Conservation (phyloP, 148 eudicot species). For the Camellia japonica region DNA sequence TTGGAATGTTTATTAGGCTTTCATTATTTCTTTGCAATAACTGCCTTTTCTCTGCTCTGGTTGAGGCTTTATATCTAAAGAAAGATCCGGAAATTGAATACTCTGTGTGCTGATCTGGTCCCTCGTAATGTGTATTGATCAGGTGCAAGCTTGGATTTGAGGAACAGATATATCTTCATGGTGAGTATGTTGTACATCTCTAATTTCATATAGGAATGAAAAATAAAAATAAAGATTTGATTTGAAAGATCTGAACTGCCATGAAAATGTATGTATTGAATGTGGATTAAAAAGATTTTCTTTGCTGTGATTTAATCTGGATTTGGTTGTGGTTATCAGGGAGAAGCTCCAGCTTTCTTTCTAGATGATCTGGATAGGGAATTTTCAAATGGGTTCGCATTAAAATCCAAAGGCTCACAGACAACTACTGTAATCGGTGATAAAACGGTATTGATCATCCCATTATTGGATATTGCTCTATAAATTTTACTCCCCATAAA, state of each 20-base stretch:
- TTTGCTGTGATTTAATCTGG: constrained; percentile 6
- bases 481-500: background rate
- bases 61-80: background rate
- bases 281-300: background rate
- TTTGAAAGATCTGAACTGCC: background rate
- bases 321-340: constrained; percentile 18
- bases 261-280: background rate
- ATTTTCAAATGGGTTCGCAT: constrained; percentile 35
- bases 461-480: background rate
- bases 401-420: constrained; percentile 43
- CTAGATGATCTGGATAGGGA: constrained; percentile 50
- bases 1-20: background rate
- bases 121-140: constrained; percentile 7
- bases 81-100: constrained; percentile 5
- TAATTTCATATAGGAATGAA: background rate
- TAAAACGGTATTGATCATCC: constrained; percentile 37
- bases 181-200: constrained; percentile 22
- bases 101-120: constrained; percentile 13
- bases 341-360: constrained; percentile 78
- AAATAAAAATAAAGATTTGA: background rate
- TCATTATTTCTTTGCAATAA: background rate
- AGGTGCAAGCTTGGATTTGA: constrained; percentile 27
- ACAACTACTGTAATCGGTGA: constrained; percentile 47
- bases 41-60: background rate
- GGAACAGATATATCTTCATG: constrained; percentile 17